Evolutionary conservation across 2,329 filamentous ascomycete genomes (phyloP).

Genomic region (Colletotrichum sp.): DNA sequence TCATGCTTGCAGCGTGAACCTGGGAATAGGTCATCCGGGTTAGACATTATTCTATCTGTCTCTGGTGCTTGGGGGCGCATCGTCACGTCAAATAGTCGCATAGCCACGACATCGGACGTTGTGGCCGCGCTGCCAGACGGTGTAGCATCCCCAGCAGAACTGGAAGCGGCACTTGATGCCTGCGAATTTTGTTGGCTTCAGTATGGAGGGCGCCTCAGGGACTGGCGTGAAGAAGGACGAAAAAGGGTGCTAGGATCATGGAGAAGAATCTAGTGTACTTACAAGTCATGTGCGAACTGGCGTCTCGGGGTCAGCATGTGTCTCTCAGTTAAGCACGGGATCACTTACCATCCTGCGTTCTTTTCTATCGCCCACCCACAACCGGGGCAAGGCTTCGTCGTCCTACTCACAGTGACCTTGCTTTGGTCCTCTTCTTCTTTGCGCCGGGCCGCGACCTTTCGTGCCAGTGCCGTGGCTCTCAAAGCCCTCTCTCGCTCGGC

Average conservation of each 20-base stretch:
- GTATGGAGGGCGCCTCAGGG: neutral
- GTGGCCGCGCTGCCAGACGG: conserved; percentile 22
- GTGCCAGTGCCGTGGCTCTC: conserved; percentile 27
- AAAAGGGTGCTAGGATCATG: neutral
- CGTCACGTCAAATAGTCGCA: neutral
- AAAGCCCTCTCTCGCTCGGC: conserved; percentile 29
- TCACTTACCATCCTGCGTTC: conserved; percentile 44
- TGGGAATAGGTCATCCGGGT: conserved; percentile 9
- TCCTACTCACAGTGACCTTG: conserved; percentile 27
- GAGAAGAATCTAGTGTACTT: conserved; percentile 26
- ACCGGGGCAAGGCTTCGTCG: conserved; percentile 42
- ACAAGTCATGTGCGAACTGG: conserved; percentile 48
- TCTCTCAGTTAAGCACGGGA: no score
- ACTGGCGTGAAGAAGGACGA: neutral
- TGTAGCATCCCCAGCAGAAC: conserved; percentile 39
- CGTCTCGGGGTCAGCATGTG: conserved; percentile 24
- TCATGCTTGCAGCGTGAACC: conserved; percentile 32
- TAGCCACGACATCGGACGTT: conserved; percentile 17
- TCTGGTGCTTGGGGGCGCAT: neutral
- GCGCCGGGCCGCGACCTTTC: conserved; percentile 22
- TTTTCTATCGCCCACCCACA: conserved; percentile 46
- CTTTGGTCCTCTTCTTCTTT: conserved; percentile 41
- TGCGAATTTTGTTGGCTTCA: conserved; percentile 22
- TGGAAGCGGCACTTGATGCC: conserved; percentile 38
- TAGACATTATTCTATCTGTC: neutral